A percentile compares a stretch with the other conserved stretches of the same genome.
Conservation (phyloP, 805 yeast species). For the Nakazawaea ishiwadae region DNA sequence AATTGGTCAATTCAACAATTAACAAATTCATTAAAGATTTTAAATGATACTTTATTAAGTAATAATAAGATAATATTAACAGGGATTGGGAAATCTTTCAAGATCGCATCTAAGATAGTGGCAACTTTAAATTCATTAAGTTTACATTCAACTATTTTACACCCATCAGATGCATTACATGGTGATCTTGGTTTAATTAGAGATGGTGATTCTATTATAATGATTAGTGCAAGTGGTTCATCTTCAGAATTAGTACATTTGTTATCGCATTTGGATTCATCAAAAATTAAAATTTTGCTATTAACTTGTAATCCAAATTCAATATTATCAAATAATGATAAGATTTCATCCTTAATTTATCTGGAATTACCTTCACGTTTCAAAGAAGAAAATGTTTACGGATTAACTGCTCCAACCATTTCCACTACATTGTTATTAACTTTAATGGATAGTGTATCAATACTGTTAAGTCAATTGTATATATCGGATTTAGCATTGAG, state of each 20-base stretch:
- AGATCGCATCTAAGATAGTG: conserved; percentile 71
- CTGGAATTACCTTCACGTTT: conserved; percentile 58
- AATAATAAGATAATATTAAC: conserved; percentile 71
- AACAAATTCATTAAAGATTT: conserved; percentile 34
- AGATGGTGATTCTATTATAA: conserved; percentile 52
- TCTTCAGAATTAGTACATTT: conserved; percentile 68
- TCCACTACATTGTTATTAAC: conserved; percentile 75
- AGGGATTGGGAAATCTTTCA: conserved; percentile 83
- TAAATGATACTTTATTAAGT: conserved; percentile 36
- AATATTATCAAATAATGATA: conserved; percentile 44
- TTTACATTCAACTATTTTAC: conserved; percentile 60
- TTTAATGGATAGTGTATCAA: conserved; percentile 71
- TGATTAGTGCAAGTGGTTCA: conserved; percentile 78
- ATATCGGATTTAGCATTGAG: conserved; percentile 52
- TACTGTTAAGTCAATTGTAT: conserved; percentile 67
- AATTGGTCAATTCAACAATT: conserved; percentile 41
- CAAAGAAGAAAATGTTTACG: conserved; percentile 62
- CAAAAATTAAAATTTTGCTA: conserved; percentile 47
- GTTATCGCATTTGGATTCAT: conserved; percentile 50
- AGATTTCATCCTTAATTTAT: conserved; percentile 47
- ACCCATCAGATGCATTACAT: conserved; percentile 85
- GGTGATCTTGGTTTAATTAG: conserved; percentile 79
- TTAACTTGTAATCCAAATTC: conserved; percentile 63
- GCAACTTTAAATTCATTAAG: conserved; percentile 83
- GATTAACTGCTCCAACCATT: conserved; percentile 84